Base-by-base conservation (phyloP, 2,329 filamentous ascomycete genomes). In the Pseudogymnoascus sp. region DNA sequence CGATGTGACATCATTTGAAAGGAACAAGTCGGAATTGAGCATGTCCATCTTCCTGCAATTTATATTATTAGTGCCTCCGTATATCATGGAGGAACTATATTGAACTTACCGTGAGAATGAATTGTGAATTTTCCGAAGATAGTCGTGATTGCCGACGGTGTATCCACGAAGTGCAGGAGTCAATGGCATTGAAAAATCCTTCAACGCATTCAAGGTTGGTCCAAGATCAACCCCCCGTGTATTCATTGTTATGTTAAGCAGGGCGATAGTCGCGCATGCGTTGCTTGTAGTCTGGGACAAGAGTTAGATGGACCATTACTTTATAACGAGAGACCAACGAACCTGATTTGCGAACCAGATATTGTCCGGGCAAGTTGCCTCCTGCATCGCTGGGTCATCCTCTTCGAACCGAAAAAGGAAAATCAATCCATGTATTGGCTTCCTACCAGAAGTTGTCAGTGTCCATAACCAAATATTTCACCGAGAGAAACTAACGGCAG, bases 291-390 rank as follows among this genome's bases (percentile, higher is more conserved):
- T 91, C 87, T 93, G 29, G 29, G 5, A 37, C 10, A 55, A 26
- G 33, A 4, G 33, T 61, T 16, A 60, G 55, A 16, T 37, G 23
- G 21, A 0, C 11, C 61, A 11, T n/a, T 49, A 3, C 45, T 63
- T 41, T 65, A 29, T 31, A 33, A 29, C 23, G 4, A 41, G 35
- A 35, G 52, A 39, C 1, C 29, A 23, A 69, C 76, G 19, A 72
- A 90, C 88, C 77, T 96, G 93, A 70, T 97, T 97, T 29, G 92
- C 92, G 73, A 97, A 97, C 93, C 94, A 99, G 16, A 97, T 78
- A 31, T 84, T 77, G 2, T 83, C 77, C 0, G 86, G 86, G 65
- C 83, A 87, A 65, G 73, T 80, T 49, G 76, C 78, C 65, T 82
- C 78, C 62, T 80, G 76, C 69, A 77, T 83, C n/a, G 81, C 79